These are phyloP conservation scores for Brasenia schreberi DNA, from an alignment of 164 flowering plant genomes.

Conservation along the genomic window DNA sequence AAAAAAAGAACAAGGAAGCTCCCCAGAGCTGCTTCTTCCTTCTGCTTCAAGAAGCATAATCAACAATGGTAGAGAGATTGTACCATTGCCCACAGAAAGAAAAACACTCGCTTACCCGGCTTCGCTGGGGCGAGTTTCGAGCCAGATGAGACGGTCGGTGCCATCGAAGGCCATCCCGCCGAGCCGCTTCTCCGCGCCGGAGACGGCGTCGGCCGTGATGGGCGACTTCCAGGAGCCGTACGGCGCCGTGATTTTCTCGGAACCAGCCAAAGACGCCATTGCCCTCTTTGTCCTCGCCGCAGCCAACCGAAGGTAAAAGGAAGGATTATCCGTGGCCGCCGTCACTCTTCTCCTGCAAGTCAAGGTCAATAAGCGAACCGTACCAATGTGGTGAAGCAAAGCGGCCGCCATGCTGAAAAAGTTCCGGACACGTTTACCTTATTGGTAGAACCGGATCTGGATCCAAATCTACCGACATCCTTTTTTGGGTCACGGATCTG, in stretches of 20 bases:
- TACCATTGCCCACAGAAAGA: not conserved
- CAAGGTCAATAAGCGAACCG: no score
- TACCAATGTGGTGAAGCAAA: no score
- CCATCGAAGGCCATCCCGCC: conserved; percentile 61
- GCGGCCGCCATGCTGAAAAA: no score
- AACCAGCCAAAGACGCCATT: conserved; percentile 6
- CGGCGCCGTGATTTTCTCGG: conserved; percentile 43
- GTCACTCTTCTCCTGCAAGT: no score
- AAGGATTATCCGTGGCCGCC: no score
- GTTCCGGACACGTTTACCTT: no score
- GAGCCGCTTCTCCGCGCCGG: conserved; percentile 63
- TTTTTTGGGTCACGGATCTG: no score
- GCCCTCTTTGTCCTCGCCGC: not conserved
- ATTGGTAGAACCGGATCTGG: no score
- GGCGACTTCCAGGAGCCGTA: conserved; percentile 97
- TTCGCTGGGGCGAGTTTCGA: conserved; percentile 77
- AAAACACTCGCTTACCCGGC: conserved; percentile 26
- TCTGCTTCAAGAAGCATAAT: no score
- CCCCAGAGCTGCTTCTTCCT: not conserved
- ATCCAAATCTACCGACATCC: no score
- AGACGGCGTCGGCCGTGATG: conserved; percentile 73
- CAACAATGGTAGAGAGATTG: not conserved
- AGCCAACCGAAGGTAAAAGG: no score
- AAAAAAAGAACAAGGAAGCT: not conserved
- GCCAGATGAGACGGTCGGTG: conserved; percentile 59